These are phyloP conservation scores for Colletotrichum melonis DNA, from an alignment of 2,329 filamentous ascomycete genomes.

Conservation along the genomic window DNA sequence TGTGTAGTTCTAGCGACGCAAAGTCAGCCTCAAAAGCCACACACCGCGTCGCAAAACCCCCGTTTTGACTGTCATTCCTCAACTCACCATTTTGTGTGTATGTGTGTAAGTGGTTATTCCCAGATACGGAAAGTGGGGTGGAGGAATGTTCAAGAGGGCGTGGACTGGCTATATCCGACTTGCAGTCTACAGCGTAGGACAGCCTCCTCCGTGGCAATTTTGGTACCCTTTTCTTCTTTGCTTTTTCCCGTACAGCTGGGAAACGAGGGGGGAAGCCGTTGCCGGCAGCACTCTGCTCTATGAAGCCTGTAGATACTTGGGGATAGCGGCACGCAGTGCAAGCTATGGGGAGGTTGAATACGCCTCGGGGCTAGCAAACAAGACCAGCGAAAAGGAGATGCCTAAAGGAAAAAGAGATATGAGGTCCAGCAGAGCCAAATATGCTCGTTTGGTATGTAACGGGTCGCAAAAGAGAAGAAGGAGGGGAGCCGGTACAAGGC, in stretches of 20 bases:
- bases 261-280: conserved; percentile 45
- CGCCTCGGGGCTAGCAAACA: conserved; percentile 36
- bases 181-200: conserved; percentile 32
- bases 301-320: conserved; percentile 4
- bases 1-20: conserved; percentile 47
- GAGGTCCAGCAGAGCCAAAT: conserved; percentile 44
- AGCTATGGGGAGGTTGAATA: background rate
- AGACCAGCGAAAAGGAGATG: conserved; percentile 41
- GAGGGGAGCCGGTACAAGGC: conserved; percentile 45
- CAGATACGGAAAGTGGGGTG: conserved; percentile 28
- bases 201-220: conserved; percentile 1
- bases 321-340: conserved; percentile 16
- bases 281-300: conserved; percentile 45
- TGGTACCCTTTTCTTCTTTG: conserved; percentile 36
- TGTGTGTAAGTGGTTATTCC: conserved; percentile 32
- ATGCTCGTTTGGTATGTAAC: conserved; percentile 47
- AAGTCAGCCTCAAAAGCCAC: conserved; percentile 9
- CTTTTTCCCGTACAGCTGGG: conserved; percentile 17
- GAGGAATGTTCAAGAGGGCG: conserved; percentile 17
- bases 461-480: conserved; percentile 55
- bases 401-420: conserved; percentile 35
- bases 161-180: conserved; percentile 28
- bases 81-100: conserved; percentile 48
- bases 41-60: background rate
- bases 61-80: background rate